Percentiles rank a stretch among this genome's conserved stretches.
phyloP scores from a whole-genome alignment of 1,284 basidiomycete genomes.

The Earliella scabrosa region DNA sequence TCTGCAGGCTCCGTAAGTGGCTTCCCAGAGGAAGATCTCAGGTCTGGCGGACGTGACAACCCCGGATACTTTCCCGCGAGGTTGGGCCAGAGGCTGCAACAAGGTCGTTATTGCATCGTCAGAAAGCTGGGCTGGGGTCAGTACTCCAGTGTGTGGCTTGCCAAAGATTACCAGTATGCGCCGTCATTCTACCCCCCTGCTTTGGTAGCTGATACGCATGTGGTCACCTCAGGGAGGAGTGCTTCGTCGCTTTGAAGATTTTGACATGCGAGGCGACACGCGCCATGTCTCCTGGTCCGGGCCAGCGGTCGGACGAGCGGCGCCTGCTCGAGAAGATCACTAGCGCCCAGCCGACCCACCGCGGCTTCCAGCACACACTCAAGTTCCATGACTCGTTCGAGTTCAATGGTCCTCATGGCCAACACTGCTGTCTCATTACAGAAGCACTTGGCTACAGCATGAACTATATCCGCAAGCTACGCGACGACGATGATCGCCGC shows the following conservation, averaged over 20 bases:
- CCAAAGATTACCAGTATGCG: constrained; percentile 23
- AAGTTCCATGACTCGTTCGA: constrained; percentile 13
- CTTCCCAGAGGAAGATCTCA: constrained; percentile 16
- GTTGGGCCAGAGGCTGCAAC: constrained; percentile 8
- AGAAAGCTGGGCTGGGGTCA: constrained; percentile 52
- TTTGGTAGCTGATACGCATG: too few species aligned
- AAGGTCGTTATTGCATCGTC: constrained; percentile 42
- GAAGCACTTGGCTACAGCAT: constrained; percentile 50
- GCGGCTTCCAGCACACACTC: constrained; percentile 6
- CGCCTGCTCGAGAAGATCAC: constrained; percentile 13
- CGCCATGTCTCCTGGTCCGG: constrained; percentile 39
- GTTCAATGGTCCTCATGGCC: constrained; percentile 31
- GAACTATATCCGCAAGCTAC: constrained; percentile 36
- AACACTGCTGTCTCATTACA: constrained; percentile 53
- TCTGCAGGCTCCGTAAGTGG: constrained; percentile 1
- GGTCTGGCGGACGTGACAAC: constrained; percentile 9
- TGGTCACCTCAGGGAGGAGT: constrained; percentile 35
- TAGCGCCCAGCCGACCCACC: constrained; percentile 9
- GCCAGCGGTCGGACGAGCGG: constrained; percentile 33
- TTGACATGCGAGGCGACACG: constrained; percentile 47
- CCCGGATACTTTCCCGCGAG: constrained; percentile 15
- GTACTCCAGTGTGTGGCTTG: constrained; percentile 38
- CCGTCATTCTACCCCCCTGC: background rate
- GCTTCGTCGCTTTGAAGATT: constrained; percentile 52
- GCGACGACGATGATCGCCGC: constrained; percentile 24